Conservation (phyloP, 2,329 filamentous ascomycete genomes). For the Cadophora sp. region DNA sequence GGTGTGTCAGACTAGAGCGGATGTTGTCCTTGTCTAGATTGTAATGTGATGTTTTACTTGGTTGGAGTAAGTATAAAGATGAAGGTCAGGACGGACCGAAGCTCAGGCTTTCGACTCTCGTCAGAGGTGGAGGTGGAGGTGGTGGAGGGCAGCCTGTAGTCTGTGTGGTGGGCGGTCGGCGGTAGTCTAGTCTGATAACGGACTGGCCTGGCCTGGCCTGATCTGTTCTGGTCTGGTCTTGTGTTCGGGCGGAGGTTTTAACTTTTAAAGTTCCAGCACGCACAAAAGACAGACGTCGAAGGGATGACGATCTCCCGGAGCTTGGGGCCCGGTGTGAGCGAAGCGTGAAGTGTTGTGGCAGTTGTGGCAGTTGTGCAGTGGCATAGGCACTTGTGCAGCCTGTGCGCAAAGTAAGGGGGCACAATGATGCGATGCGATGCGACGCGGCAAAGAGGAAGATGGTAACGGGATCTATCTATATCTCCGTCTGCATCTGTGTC, state of each 20-base stretch:
- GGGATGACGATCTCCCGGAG: constrained; percentile 21
- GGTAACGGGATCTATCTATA: neutral
- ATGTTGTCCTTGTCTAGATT: neutral
- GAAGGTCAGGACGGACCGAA: neutral
- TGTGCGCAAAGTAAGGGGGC: constrained; percentile 6
- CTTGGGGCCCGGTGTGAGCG: constrained; percentile 6
- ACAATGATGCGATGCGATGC: neutral
- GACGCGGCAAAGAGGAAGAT: too few relatives aligned
- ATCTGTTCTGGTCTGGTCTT: neutral
- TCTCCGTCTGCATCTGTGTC: neutral
- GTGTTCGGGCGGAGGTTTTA: neutral
- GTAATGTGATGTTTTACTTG: neutral
- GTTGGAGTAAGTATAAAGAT: neutral
- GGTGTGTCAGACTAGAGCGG: neutral
- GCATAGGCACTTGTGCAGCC: neutral
- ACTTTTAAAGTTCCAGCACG: neutral
- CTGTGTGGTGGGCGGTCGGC: neutral
- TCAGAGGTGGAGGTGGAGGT: neutral
- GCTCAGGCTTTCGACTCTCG: neutral
- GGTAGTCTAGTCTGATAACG: neutral
- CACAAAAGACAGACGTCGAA: too few relatives aligned
- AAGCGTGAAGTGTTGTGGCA: neutral
- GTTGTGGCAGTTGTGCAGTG: too few relatives aligned
- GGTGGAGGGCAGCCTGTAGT: neutral
- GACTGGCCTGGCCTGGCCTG: neutral